A percentile compares a stretch with the other conserved stretches of the same genome.
Evolutionary conservation across 73 alveolate genomes (phyloP).

Genomic region (Paramecium tetraurelia): DNA sequence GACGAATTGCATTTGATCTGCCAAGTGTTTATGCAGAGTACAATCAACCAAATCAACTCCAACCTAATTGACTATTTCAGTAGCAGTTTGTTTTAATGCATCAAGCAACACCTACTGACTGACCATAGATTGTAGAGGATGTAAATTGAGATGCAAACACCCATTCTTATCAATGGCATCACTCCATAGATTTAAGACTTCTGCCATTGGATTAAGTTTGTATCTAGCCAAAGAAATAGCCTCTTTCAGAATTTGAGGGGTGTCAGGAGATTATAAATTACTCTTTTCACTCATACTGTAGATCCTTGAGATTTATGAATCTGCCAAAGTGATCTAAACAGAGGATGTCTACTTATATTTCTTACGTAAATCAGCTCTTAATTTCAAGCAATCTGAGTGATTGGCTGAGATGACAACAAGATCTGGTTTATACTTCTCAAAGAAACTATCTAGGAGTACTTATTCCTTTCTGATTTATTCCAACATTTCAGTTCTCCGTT

Average conservation of each 20-base stretch:
- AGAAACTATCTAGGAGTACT: not conserved
- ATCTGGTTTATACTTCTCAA: constrained; percentile 48
- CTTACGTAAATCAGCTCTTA: constrained; percentile 28
- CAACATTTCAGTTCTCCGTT: not conserved
- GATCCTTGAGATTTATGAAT: not conserved
- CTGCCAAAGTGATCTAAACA: not conserved
- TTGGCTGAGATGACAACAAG: constrained; percentile 11
- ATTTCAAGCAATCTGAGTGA: constrained; percentile 4
- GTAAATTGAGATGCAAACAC: constrained; percentile 59
- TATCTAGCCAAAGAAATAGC: constrained; percentile 70
- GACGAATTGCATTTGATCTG: not conserved
- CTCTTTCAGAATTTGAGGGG: constrained; percentile 33
- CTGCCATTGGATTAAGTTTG: constrained; percentile 70
- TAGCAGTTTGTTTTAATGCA: constrained; percentile 52
- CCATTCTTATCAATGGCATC: constrained; percentile 58
- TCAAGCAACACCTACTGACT: constrained; percentile 60
- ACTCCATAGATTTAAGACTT: constrained; percentile 69
- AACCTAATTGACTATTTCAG: constrained; percentile 61
- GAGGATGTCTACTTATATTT: not conserved
- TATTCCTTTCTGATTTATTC: not conserved
- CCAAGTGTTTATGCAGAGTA: not conserved
- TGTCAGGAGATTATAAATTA: not conserved
- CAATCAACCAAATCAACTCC: constrained; percentile 43
- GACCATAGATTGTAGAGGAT: constrained; percentile 62
- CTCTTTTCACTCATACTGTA: not conserved